Conservation (phyloP, 2,329 filamentous ascomycete genomes). For the Fusarium xyrophilum region DNA sequence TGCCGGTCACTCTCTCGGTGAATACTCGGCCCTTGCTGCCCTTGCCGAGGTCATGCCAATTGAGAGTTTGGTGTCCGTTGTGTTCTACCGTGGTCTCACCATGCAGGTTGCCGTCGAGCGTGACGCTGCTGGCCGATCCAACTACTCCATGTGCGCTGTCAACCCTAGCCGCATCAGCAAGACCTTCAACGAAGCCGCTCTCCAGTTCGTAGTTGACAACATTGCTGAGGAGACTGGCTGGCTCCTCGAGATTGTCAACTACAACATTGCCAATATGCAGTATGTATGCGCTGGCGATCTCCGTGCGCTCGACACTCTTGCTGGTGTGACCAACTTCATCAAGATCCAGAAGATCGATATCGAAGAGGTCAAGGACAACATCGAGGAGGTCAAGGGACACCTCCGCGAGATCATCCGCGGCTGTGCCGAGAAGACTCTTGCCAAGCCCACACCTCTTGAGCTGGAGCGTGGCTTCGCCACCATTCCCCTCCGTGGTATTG, state of each 20-base stretch:
- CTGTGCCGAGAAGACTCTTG: constrained; percentile 83
- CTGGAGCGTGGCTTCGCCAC: constrained; percentile 96
- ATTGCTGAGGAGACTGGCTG: constrained; percentile 93
- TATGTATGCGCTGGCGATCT: constrained; percentile 76
- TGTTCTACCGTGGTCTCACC: constrained; percentile 98
- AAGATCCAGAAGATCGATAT: constrained; percentile 98
- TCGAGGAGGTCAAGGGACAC: constrained; percentile 91
- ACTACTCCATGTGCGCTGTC: constrained; percentile 99
- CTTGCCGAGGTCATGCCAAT: constrained; percentile 99
- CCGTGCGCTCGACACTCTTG: constrained; percentile 73
- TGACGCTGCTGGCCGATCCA: constrained; percentile 88
- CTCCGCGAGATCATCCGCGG: constrained; percentile 90
- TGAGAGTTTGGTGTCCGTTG: constrained; percentile 95
- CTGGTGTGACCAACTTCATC: constrained; percentile 89
- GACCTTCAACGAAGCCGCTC: constrained; percentile 96
- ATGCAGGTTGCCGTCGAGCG: constrained; percentile 99
- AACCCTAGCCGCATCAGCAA: constrained; percentile 98
- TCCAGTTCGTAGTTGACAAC: constrained; percentile 96
- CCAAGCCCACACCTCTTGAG: constrained; percentile 86
- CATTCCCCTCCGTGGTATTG: constrained; percentile 95
- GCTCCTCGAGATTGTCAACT: constrained; percentile 99
- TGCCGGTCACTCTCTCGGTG: constrained; percentile 95
- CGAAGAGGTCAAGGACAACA: constrained; percentile 84
- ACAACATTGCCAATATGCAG: constrained; percentile 80
- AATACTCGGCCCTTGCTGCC: constrained; percentile 96